Base-by-base conservation (phyloP, 1,284 basidiomycete genomes). In the Pyrrhoderma lamaoense region DNA sequence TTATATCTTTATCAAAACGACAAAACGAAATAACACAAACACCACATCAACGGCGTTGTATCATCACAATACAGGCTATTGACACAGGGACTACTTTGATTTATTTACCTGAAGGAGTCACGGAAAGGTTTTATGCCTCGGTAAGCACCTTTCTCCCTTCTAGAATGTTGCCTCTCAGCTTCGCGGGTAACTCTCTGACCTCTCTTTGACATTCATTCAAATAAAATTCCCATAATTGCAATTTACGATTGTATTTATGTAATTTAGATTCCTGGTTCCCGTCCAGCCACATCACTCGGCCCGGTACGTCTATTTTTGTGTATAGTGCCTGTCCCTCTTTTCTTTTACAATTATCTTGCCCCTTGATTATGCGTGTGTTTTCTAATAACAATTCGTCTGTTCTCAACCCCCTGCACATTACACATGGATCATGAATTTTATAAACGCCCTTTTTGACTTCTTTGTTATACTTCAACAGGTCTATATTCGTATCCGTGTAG, bases 41-140 rank as follows among this genome's bases (percentile, higher is more conserved):
- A 44, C 38, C 39, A 21, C 3, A 45, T 8, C 14, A 44, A 27
- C 31, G 46, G 47, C 37, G 38, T 22, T 43, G 18, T 16, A 9
- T 37, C 11, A 11, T 9, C 16, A n/a, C 27, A 42, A 44, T 52
- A 3, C 49, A 82, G 77, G 76, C 75, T 16, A 72, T 83, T 52
- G 81, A 83, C 59, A 80, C 79, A 0, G 80, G 82, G 7, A 79
- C 79, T 1, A 74, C 77, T 3, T 65, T 80, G 23, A 74, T 81
- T 39, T 81, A 82, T 60, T 45, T 80, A 5, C 75, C 79, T 1
- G 57, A 64, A 22, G 34, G 55, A 0, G 53, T 73, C 14, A 72
- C 70, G 1, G 47, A 60, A 1, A 49, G 61, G 4, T 67, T 82
- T 42, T 81, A 80, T 57, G 50, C 54, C 0, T 56, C 63, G 62